Evolutionary conservation across 352 stramenopile species (phyloP), one percentile per base, ranked within the genome.

Genomic region (Aphanomyces astaci): DNA sequence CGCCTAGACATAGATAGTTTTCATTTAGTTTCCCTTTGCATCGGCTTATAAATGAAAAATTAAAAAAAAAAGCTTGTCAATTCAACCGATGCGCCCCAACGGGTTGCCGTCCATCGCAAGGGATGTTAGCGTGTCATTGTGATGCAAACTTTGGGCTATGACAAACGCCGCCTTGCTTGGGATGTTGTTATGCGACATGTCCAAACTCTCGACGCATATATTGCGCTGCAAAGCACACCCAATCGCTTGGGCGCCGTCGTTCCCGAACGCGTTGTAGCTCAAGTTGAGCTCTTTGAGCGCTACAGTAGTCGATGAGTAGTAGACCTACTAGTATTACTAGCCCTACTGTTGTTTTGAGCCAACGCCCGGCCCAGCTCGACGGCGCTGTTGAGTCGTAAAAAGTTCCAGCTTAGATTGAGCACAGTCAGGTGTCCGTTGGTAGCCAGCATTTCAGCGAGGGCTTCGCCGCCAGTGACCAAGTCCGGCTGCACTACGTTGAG

Each of bases 341-440:
- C 9, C 15, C 15, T 53, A 65, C 81, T 79, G 7, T 71, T 84
- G 64, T 91, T 91, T 66, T 80, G 86, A 2, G 79, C 81, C 24
- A 91, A 63, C 28, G 81, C 77, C 2, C 66, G 66, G 1, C 83
- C 83, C 7, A 91, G 74, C 40, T 89, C 79, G 25, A 91, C 62
- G 30, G 81, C 83, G 24, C 83, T 81, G 13, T 76, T 78, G 48
- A 92, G 81, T 0, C 87, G 85, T 24, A 96, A 65, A 69, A 85
- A 90, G 56, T 96, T 96, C 88, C 88, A 96, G 33, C 81, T 92
- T 27, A 96, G 39, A 60, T 95, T 86, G 0, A 96, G 75, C 2
- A 73, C 79, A 3, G 75, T 88, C 10, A 96, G 78, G 24, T 87
- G 76, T 0, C 81, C 79, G 74, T 96, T 96, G 72, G 84, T 82